Conservation (phyloP, 2,329 filamentous ascomycete genomes). For the Epichloe glyceriae region DNA sequence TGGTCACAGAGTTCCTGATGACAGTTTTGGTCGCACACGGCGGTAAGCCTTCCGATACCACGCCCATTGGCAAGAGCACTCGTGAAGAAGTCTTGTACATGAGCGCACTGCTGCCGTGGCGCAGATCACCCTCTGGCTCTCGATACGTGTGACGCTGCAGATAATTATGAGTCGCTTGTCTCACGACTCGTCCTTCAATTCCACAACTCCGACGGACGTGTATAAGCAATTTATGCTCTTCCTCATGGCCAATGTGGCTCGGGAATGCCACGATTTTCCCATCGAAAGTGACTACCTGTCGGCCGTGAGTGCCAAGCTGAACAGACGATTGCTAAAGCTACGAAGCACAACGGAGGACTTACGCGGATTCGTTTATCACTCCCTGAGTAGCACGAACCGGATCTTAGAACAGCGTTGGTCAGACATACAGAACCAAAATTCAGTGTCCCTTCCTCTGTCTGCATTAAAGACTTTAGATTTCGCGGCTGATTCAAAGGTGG, state of each 20-base stretch:
- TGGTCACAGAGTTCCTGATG: conserved; percentile 35
- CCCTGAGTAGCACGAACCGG: neutral
- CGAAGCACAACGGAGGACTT: neutral
- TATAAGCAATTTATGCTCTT: conserved; percentile 6
- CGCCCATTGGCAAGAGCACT: conserved; percentile 35
- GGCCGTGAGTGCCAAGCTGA: conserved; percentile 29
- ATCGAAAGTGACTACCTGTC: conserved; percentile 17
- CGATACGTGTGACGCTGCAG: conserved; percentile 39
- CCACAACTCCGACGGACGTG: neutral
- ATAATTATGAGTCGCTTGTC: conserved; percentile 6
- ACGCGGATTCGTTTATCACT: neutral
- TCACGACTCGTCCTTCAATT: conserved; percentile 2
- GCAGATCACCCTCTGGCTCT: conserved; percentile 41
- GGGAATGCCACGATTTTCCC: neutral
- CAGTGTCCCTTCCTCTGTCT: conserved; percentile 26
- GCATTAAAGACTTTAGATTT: conserved; percentile 1
- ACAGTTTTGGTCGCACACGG: conserved; percentile 24
- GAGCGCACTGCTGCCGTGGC: conserved; percentile 24
- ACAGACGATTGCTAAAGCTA: conserved; percentile 28
- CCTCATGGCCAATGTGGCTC: neutral
- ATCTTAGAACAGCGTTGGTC: conserved; percentile 5
- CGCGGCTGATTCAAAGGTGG: conserved; percentile 3
- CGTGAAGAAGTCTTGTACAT: conserved; percentile 40
- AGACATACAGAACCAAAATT: conserved; percentile 35
- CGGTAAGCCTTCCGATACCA: conserved; percentile 16